Percentiles rank a stretch among this genome's conserved stretches.
These are phyloP conservation scores for Cyathus striatus DNA, from an alignment of 768 basidiomycete genomes.

Conservation along the genomic window DNA sequence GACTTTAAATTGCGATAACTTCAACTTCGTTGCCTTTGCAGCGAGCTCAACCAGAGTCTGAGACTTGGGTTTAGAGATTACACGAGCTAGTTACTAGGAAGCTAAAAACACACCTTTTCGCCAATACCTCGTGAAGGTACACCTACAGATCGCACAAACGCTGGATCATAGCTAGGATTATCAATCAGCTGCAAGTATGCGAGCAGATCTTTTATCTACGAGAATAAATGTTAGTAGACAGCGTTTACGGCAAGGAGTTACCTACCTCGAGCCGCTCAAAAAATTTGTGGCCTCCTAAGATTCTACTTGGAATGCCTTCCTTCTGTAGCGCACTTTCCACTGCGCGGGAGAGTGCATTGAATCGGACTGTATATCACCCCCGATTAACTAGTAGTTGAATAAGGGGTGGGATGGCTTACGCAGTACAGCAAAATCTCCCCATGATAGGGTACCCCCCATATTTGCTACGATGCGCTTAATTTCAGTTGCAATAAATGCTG, in stretches of 20 bases:
- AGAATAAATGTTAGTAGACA: background rate
- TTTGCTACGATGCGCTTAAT: slow-evolving; percentile 74
- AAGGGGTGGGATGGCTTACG: slow-evolving; percentile 34
- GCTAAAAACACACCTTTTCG: slow-evolving; percentile 51
- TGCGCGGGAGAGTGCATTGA: slow-evolving; percentile 70
- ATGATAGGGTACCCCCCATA: slow-evolving; percentile 65
- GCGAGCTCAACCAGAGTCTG: slow-evolving; percentile 62
- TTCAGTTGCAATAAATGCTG: slow-evolving; percentile 66
- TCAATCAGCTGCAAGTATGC: slow-evolving; percentile 82
- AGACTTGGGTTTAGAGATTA: background rate
- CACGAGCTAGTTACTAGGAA: background rate
- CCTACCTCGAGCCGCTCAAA: slow-evolving; percentile 77
- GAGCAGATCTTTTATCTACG: slow-evolving; percentile 73
- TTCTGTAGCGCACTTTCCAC: slow-evolving; percentile 76
- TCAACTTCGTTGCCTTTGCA: slow-evolving; percentile 42
- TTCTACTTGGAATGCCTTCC: slow-evolving; percentile 69
- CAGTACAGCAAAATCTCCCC: slow-evolving; percentile 82
- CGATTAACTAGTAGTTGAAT: background rate
- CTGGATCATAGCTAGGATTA: slow-evolving; percentile 62
- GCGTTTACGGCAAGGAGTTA: background rate
- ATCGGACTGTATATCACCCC: slow-evolving; percentile 52
- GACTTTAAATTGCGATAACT: slow-evolving; percentile 50
- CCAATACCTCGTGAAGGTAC: slow-evolving; percentile 70
- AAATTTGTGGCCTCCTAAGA: slow-evolving; percentile 81
- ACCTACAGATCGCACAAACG: slow-evolving; percentile 70